Evolutionary conservation across 2,329 filamentous ascomycete species (phyloP), one percentile per base, ranked within the genome.

Genomic region (Sclerotinia minor): DNA sequence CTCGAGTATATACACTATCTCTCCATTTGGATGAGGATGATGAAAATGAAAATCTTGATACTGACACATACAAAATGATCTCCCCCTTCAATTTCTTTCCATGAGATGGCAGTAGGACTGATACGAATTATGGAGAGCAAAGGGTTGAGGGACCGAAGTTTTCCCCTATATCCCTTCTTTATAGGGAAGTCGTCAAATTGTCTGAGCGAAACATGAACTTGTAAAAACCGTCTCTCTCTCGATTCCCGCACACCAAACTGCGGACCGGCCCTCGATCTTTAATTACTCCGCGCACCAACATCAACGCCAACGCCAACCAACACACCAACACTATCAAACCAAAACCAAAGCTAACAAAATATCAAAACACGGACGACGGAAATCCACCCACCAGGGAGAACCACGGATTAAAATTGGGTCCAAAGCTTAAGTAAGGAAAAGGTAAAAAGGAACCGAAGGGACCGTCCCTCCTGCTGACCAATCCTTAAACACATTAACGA

Each of bases 291-390:
- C 19, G 29, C 29, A 54, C 52, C 52, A 35, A 35, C 29, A 45
- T 15, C 38, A 58, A 29, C n/a, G 15, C 15, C 38, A 44, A 45
- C 15, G 29, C 41, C 38, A 26, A n/a, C n/a, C n/a, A n/a, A n/a
- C n/a, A 13, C 4, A 19, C 11, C n/a, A 26, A 35, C 1, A 11
- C 35, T 2, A 38, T 35, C 35, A 35, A 35, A 8, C 35, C 32
- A n/a, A 35, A 35, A 3, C 3, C 35, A 38, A 38, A 38, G 7
- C 35, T 9, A 35, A 26, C 11, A 50, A 50, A 6, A 9, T 8
- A 29, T 59, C 38, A 24, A 29, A 29, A 59, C 38, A 45, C 26
- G 45, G 55, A 59, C 55, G 44, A 41, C 55, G 55, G 38, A 45
- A 45, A 45, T 17, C 26, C 38, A 15, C 38, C 26, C 38, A 15